Evolutionary conservation across 2,329 filamentous ascomycete genomes (phyloP), one percentile per base, ranked within the genome.

Genomic region (Penicillium sp.): DNA sequence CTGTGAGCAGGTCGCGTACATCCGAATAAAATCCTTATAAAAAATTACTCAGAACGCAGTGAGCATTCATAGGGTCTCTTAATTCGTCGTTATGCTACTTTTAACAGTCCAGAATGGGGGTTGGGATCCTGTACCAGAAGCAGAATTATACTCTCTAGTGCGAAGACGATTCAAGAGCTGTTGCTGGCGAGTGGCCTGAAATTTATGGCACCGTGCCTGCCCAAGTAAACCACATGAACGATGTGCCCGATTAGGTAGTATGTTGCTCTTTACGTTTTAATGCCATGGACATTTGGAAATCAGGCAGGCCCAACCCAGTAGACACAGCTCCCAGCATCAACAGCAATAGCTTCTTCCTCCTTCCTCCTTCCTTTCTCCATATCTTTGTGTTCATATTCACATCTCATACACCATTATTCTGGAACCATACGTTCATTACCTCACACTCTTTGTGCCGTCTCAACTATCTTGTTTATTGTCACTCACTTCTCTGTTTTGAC

Each of bases 331-430:
- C 15, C 31, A 12, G 9, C 9, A 20, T 11, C 18, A 5, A 6
- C 18, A 14, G 18, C 37, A 40, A 22, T 22, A 20, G 2, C 8
- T 42, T 55, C 26, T 47, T 42, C 40, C 26, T 22, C 33, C 43
- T 33, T 50, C 48, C 37, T 18, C 49, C 47, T 43, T 53, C 20
- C 23, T 45, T 33, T 23, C n/a, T 18, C 25, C 41, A 53, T 56
- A 45, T 40, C 25, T 35, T 20, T 54, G 51, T 53, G 50, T 58
- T 60, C 44, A 53, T 51, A 40, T 29, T 49, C 27, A 15, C 35
- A 40, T 26, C 31, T 47, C 37, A 25, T 35, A 52, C 54, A 49
- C 49, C 58, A 20, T 43, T 12, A 6, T 22, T 31, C 15, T 20
- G 1, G 5, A 48, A 27, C 12, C 18, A 31, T 42, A 40, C 42